A percentile compares a stretch with the other conserved stretches of the same genome.
Conservation (phyloP, 2,329 filamentous ascomycete genomes). For the Colletotrichum sidae region DNA sequence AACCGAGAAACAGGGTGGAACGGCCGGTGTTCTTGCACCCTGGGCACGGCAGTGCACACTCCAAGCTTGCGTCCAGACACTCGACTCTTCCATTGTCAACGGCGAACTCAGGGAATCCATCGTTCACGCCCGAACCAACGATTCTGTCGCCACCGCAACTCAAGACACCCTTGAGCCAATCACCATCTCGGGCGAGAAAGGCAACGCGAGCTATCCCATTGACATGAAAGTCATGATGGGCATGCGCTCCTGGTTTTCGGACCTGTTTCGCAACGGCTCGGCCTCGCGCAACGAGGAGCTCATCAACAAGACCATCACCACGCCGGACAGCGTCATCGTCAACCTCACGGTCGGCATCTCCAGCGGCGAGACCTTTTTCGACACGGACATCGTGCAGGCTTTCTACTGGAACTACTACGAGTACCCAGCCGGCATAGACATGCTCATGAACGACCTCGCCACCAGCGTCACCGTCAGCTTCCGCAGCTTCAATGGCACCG, state of each 20-base stretch:
- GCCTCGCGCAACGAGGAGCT: slow-evolving; percentile 42
- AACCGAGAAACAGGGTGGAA: slow-evolving; percentile 43
- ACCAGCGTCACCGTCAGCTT: slow-evolving; percentile 50
- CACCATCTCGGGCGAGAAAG: slow-evolving; percentile 35
- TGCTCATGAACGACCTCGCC: slow-evolving; percentile 49
- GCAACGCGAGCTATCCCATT: slow-evolving; percentile 40
- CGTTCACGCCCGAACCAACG: slow-evolving; percentile 39
- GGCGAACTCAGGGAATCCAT: slow-evolving; percentile 45
- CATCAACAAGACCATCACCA: slow-evolving; percentile 44
- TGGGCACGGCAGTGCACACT: slow-evolving; percentile 47
- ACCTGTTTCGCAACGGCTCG: slow-evolving; percentile 45
- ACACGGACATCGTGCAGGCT: slow-evolving; percentile 51
- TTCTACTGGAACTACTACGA: slow-evolving; percentile 56
- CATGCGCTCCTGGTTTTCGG: slow-evolving; percentile 47
- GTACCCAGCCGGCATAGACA: slow-evolving; percentile 46
- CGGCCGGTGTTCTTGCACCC: slow-evolving; percentile 41
- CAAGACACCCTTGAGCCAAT: slow-evolving; percentile 37
- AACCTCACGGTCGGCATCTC: slow-evolving; percentile 49
- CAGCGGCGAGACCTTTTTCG: slow-evolving; percentile 47
- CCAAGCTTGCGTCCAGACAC: slow-evolving; percentile 45
- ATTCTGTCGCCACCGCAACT: slow-evolving; percentile 40
- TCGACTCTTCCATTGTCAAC: slow-evolving; percentile 41
- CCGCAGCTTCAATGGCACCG: slow-evolving; percentile 44
- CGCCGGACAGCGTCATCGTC: slow-evolving; percentile 43
- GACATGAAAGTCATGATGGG: slow-evolving; percentile 44